Conservation (phyloP, 2,329 filamentous ascomycete species). For the Fusarium proliferatum region DNA sequence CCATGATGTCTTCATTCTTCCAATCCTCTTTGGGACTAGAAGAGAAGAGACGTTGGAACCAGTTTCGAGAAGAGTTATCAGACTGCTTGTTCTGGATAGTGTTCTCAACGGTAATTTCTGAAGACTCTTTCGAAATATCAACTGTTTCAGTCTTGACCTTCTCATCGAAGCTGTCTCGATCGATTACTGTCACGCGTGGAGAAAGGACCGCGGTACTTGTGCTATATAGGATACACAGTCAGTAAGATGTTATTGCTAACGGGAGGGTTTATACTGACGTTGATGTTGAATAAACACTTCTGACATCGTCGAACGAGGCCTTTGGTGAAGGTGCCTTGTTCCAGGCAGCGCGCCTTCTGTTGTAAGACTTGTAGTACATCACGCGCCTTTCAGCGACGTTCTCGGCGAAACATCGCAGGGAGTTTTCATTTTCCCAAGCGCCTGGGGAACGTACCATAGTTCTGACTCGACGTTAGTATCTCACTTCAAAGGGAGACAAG, state of each 20-base stretch:
- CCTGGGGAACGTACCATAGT: not conserved
- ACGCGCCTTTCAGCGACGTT: not conserved
- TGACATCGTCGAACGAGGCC: not conserved
- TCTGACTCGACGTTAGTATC: rapidly evolving
- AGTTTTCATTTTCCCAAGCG: not conserved
- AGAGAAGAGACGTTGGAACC: not conserved
- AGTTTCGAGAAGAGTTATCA: not conserved
- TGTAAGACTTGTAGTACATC: not conserved
- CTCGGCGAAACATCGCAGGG: not conserved
- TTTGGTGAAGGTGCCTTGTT: rapidly evolving
- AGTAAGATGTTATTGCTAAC: rapidly evolving
- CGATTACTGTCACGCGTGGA: too few species aligned
- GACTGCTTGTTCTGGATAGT: rapidly evolving
- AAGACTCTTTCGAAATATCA: not conserved
- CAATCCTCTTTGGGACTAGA: not conserved
- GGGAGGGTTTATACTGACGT: not conserved
- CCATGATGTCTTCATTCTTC: not conserved
- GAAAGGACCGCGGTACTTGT: not conserved
- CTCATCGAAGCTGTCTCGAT: not conserved
- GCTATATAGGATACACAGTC: not conserved
- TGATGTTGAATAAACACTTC: not conserved
- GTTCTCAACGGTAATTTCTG: too few species aligned
- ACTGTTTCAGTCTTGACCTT: not conserved
- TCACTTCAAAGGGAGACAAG: rapidly evolving
- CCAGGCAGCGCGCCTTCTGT: not conserved